Conservation (phyloP, 441 rosid species). For the Aquilaria agallochum region DNA sequence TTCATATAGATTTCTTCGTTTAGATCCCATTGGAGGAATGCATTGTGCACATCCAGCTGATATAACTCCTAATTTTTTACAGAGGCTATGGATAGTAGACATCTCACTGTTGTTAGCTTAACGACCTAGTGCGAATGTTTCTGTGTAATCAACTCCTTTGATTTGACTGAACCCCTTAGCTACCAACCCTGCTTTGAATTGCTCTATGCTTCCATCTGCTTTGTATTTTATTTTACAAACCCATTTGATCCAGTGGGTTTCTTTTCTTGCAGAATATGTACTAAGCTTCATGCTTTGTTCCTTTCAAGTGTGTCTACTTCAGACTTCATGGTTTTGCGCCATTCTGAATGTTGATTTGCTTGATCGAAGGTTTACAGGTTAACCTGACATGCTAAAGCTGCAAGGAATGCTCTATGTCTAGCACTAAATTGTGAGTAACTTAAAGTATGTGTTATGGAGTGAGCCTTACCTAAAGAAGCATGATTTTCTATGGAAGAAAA, state of each 20-base stretch:
- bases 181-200: constrained; percentile 2
- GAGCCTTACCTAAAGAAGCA: background rate
- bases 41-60: background rate
- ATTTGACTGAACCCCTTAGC: constrained; percentile 8
- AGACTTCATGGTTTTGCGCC: background rate
- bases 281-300: background rate
- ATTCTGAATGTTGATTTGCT: background rate
- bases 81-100: background rate
- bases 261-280: background rate
- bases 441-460: background rate
- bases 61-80: background rate
- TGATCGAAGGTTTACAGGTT: background rate
- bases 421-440: background rate
- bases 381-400: background rate
- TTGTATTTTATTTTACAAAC: constrained; percentile 6
- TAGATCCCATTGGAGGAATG: background rate
- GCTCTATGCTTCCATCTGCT: background rate
- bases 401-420: background rate
- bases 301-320: constrained; percentile 7
- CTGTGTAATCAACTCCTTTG: background rate
- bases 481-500: background rate
- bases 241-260: constrained; percentile 1
- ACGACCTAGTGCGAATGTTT: background rate
- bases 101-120: background rate
- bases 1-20: background rate